Percentiles rank a stretch among this genome's conserved stretches.
Conservation (phyloP, 345 rosid species). For the Hibiscus syriacus region DNA sequence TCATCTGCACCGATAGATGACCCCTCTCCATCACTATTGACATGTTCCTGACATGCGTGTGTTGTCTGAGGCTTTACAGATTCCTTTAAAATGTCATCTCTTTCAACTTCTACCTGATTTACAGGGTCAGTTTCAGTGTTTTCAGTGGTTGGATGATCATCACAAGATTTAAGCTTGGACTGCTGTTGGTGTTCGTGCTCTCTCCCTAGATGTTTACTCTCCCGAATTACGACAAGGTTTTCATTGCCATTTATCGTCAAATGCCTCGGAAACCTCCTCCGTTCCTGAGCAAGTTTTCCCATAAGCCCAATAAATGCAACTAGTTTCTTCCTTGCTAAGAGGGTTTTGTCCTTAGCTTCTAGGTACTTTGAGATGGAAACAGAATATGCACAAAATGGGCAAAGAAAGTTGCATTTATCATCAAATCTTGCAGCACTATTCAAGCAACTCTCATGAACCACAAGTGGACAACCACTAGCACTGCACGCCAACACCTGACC, state of each 20-base stretch:
- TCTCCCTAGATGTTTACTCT: conserved; percentile 11
- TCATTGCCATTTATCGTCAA: conserved; percentile 14
- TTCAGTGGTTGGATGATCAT: too few species aligned
- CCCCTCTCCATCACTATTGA: too few species aligned
- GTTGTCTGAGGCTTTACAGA: too few species aligned
- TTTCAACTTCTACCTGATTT: too few species aligned
- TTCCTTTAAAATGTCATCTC: too few species aligned
- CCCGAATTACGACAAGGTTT: conserved; percentile 7
- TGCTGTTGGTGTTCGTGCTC: too few species aligned
- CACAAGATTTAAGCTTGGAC: background rate
- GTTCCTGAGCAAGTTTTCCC: too few species aligned
- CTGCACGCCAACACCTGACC: too few species aligned
- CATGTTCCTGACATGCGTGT: too few species aligned
- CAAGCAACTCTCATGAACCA: conserved; percentile 44
- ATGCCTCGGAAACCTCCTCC: too few species aligned
- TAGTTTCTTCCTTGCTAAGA: conserved; percentile 33
- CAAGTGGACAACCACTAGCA: conserved; percentile 38
- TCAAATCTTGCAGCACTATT: conserved; percentile 30
- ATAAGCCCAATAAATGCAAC: conserved; percentile 25
- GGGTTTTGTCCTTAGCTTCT: conserved; percentile 31
- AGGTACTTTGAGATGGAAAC: conserved; percentile 34
- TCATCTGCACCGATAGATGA: too few species aligned
- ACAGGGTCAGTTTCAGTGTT: too few species aligned
- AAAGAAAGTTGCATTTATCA: conserved; percentile 31
- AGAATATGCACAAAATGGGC: conserved; percentile 54